phyloP scores from a whole-genome alignment of 1,284 basidiomycete species.

The Somion occarium region DNA sequence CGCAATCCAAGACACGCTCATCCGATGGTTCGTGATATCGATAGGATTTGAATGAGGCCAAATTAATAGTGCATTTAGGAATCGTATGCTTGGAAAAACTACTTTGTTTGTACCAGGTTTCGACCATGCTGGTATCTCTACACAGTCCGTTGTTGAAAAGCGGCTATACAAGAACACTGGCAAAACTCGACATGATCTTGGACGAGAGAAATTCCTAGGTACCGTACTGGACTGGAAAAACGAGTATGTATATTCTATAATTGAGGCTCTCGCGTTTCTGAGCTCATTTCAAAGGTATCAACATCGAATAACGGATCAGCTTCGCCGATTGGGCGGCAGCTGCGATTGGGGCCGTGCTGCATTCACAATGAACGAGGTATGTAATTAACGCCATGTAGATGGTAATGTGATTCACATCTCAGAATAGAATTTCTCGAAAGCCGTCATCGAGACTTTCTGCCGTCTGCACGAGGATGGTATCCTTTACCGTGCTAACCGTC shows the following conservation, averaged over 20 bases:
- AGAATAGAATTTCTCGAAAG: constrained; percentile 68
- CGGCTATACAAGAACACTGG: constrained; percentile 83
- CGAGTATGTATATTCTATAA: constrained; percentile 55
- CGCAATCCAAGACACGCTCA: constrained; percentile 87
- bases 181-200: constrained; percentile 89
- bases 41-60: background rate
- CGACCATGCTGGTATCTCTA: constrained; percentile 98
- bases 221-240: constrained; percentile 98
- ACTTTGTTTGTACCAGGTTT: constrained; percentile 93
- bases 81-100: constrained; percentile 94
- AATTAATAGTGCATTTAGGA: constrained; percentile 45
- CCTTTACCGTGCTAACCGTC: constrained; percentile 93
- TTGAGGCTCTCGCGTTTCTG: constrained; percentile 2
- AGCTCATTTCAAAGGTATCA: constrained; percentile 63
- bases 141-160: constrained; percentile 97
- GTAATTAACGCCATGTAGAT: constrained; percentile 14
- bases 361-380: constrained; percentile 93
- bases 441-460: constrained; percentile 92
- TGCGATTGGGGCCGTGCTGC: constrained; percentile 94
- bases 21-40: constrained; percentile 67
- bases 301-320: constrained; percentile 84
- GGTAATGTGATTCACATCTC: background rate
- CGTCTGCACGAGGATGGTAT: constrained; percentile 90
- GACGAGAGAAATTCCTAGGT: constrained; percentile 88
- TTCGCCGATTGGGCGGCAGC: constrained; percentile 87